Evolutionary conservation across 2,329 filamentous ascomycete genomes (phyloP).

Genomic region (Knoxdaviesia capensis): DNA sequence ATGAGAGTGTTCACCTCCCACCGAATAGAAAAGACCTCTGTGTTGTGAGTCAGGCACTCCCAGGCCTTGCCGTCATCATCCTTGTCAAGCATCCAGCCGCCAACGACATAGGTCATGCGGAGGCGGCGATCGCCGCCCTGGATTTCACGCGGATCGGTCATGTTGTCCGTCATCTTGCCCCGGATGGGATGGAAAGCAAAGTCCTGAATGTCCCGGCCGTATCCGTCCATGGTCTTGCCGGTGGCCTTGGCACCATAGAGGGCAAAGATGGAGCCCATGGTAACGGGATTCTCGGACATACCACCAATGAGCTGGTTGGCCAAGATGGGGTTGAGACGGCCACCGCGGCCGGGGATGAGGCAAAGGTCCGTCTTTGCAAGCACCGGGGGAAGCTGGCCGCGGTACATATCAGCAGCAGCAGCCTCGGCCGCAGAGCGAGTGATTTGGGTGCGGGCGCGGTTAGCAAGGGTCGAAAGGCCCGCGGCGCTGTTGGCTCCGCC

Average conservation of each 20-base stretch:
- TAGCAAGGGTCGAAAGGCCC: too few species aligned
- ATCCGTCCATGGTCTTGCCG: constrained; percentile 73
- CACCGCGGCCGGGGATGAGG: too few species aligned
- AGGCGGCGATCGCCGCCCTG: constrained; percentile 43
- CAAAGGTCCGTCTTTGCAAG: too few species aligned
- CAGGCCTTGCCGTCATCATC: constrained; percentile 56
- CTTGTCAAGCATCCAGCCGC: constrained; percentile 58
- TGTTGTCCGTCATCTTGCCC: constrained; percentile 14
- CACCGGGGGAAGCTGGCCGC: too few species aligned
- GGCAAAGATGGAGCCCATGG: constrained; percentile 74
- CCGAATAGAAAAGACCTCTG: constrained; percentile 63
- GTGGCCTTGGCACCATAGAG: constrained; percentile 77
- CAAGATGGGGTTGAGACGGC: too few species aligned
- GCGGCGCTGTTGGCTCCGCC: too few species aligned
- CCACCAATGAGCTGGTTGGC: constrained; percentile 44
- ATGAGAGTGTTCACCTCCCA: constrained; percentile 66
- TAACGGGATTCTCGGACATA: constrained; percentile 57
- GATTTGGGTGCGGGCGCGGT: too few species aligned
- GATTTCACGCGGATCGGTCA: constrained; percentile 22
- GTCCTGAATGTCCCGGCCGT: constrained; percentile 68
- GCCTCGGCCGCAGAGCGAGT: too few species aligned
- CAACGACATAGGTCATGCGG: constrained; percentile 64
- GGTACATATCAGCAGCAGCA: too few species aligned
- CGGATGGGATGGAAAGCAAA: constrained; percentile 69
- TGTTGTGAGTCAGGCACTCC: constrained; percentile 50